Base-by-base conservation (phyloP, 495 filamentous ascomycete species). In the Haplographium delicatum region DNA sequence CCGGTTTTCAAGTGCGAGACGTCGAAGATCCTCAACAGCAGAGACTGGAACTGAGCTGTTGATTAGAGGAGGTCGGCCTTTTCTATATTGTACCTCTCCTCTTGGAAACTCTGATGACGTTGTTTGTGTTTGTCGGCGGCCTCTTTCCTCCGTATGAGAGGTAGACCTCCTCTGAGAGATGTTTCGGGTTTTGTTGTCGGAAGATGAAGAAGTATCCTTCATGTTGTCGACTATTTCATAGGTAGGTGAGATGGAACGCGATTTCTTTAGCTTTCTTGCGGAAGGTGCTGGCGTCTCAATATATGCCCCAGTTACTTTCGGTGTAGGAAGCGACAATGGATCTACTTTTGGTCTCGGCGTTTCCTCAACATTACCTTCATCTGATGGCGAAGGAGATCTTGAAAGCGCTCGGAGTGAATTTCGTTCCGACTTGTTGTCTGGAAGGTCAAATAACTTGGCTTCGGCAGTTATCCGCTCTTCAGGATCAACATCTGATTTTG, bases 401-500 rank as follows among this genome's bases (percentile, higher is more conserved):
- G 75, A 79, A 1, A 67, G 68, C 15, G 66, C 71, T 34, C 74
- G 70, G 22, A 74, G 57, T 6, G 76, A 79, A 18, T 74, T 71
- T 26, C 64, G 69, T 51, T 80, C 75, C 7, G 76, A 80, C 31
- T 73, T 70, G 47, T 72, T 72, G 24, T 79, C 76, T 39, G 63
- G 61, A 0, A 73, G 72, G 9, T 75, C 76, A 47, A 80, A 80
- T 2, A 80, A 68, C 28, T 68, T 70, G 58, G 75, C 70, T 53
- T 80, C 76, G 13, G 66, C 71, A 33, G 75, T 65, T 18, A 80
- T 80, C 15, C 76, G 72, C 48, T 78, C 76, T 18, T 70, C 72
- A 5, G 76, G 76, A 53, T 80, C 76, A n/a, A 61, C 62, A 35
- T 80, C 75, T 18, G 76, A 79, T 28, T 57, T 60, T 25, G 67